phyloP scores from a whole-genome alignment of 2,329 filamentous ascomycete genomes.

The Nemania diffusa region DNA sequence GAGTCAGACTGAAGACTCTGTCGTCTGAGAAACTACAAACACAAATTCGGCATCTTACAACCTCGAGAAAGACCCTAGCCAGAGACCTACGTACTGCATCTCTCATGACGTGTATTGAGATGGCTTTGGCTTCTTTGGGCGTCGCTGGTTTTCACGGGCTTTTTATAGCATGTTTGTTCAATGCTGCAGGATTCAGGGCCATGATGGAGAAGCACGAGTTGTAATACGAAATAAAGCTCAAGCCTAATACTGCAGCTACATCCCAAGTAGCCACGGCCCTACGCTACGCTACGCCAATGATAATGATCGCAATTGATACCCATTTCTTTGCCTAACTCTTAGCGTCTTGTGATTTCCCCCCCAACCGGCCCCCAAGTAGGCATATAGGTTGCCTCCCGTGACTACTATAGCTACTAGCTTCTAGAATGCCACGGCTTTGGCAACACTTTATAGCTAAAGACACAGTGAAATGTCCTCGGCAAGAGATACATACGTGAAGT shows the following conservation, averaged over 20 bases:
- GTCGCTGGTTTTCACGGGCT: slow-evolving; percentile 7
- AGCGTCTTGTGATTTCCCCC: neutral
- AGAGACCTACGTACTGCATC: neutral
- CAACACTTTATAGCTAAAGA: too few species aligned
- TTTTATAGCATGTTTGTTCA: slow-evolving; percentile 17
- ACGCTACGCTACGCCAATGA: slow-evolving; percentile 2
- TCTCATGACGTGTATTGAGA: neutral
- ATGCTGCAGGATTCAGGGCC: neutral
- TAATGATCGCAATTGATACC: slow-evolving; percentile 35
- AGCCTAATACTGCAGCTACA: neutral
- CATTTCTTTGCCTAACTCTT: slow-evolving; percentile 10
- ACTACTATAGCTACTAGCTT: too few species aligned
- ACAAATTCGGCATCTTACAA: neutral
- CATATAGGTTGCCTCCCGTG: too few species aligned
- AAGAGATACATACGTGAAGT: too few species aligned
- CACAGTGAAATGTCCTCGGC: too few species aligned
- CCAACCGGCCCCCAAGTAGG: too few species aligned
- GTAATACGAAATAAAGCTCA: neutral
- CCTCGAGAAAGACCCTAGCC: neutral
- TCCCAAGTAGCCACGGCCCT: too few species aligned
- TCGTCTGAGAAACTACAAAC: neutral
- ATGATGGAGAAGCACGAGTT: neutral
- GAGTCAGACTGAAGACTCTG: slow-evolving; percentile 53
- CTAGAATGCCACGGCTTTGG: too few species aligned
- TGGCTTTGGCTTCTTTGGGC: slow-evolving; percentile 13